Evolutionary conservation across 192 early-diverging fungal species (phyloP).

Genomic region (Coemansia sp.): DNA sequence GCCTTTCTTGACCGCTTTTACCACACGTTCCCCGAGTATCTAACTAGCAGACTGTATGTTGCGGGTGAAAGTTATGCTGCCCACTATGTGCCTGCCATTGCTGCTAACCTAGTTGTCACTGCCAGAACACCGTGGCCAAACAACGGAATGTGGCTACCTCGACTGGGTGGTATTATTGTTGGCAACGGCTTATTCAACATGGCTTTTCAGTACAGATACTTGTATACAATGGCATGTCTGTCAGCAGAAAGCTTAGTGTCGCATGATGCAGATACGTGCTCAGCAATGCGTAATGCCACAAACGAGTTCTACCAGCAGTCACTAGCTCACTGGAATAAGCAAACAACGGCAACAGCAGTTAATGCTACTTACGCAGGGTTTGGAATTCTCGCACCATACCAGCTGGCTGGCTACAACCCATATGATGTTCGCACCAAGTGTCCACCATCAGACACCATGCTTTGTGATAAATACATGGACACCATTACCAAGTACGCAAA

Average conservation of each 20-base stretch:
- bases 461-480: conserved; percentile 83
- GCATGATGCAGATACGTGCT: conserved; percentile 64
- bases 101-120: conserved; percentile 32
- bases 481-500: conserved; percentile 77
- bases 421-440: conserved; percentile 91
- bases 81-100: conserved; percentile 93
- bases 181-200: conserved; percentile 91
- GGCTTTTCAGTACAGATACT: conserved; percentile 79
- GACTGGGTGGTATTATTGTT: conserved; percentile 70
- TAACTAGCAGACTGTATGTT: conserved; percentile 73
- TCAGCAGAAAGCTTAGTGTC: conserved; percentile 66
- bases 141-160: conserved; percentile 47
- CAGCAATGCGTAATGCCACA: conserved; percentile 58
- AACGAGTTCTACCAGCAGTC: conserved; percentile 9
- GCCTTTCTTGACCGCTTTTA: conserved; percentile 87
- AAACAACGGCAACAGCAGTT: conserved; percentile 10
- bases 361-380: conserved; percentile 72
- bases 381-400: conserved; percentile 72
- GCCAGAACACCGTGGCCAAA: neutral
- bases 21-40: conserved; percentile 73
- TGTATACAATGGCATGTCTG: conserved; percentile 69
- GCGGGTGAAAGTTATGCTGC: conserved; percentile 85
- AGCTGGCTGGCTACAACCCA: conserved; percentile 80
- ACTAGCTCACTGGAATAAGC: neutral
- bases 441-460: conserved; percentile 55